phyloP scores from a whole-genome alignment of 495 filamentous ascomycete genomes.

The Podospora pseudoanserina region DNA sequence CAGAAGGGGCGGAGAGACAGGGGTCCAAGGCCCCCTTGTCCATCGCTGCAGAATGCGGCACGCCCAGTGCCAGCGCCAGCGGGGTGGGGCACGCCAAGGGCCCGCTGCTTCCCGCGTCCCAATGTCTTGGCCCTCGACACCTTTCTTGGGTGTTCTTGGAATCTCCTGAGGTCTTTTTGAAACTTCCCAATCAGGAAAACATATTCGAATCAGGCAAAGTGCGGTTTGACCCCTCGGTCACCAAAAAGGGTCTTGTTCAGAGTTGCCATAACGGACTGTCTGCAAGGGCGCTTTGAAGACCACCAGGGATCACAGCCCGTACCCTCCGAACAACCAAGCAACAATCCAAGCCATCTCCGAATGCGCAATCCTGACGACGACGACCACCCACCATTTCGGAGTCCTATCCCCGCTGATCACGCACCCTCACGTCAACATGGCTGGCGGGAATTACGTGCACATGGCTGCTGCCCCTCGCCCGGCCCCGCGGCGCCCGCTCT shows the following conservation, averaged over 20 bases:
- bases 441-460: background rate
- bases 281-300: background rate
- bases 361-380: background rate
- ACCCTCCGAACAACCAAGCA: background rate
- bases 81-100: background rate
- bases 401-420: too few relatives aligned
- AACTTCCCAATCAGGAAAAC: background rate
- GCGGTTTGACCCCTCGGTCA: background rate
- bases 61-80: background rate
- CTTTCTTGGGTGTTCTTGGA: too few relatives aligned
- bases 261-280: background rate
- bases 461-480: background rate
- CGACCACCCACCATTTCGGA: too few relatives aligned
- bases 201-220: background rate
- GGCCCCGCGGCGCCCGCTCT: background rate
- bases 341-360: background rate
- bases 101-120: background rate
- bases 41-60: background rate
- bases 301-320: background rate
- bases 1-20: conserved; percentile 11
- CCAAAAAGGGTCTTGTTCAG: background rate
- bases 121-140: background rate
- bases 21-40: background rate
- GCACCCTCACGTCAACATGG: background rate
- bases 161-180: background rate